Evolutionary conservation across 495 filamentous ascomycete genomes (phyloP), one percentile per base, ranked within the genome.

Genomic region (Podospora bellae-mahoneyi): DNA sequence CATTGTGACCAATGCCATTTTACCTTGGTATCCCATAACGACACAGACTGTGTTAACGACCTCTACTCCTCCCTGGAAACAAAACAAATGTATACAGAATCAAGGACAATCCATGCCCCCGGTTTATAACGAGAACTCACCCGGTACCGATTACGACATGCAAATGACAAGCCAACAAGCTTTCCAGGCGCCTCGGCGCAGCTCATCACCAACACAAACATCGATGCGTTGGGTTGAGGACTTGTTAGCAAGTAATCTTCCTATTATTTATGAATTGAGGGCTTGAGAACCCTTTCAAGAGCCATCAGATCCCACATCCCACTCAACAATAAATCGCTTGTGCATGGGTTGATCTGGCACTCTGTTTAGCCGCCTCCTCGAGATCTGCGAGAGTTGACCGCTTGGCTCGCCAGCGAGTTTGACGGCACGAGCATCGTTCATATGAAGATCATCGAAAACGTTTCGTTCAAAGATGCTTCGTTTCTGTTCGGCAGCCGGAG

Each of bases 361-460:
- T 34, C 55, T 55, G 55, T 53, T 62, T 18, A 27, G 3, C 2
- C 58, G 44, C 3, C 69, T 60, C 60, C 55, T 64, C 15, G 65
- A 19, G 39, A 72, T 66, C 19, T 69, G 69, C 44, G 72, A 66
- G n/a, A 74, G 53, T 23, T 64, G 60, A 19, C 26, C 61, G 13
- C 71, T 66, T 16, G 39, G 62, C 53, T 76, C 70, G 59, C 66
- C 69, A 23, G 71, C 67, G 60, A 76, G 67, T 6, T 73, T 61
- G 63, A 79, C 68, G 13, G 68, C 68, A 55, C 72, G 76, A 23
- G 65, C 69, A 1, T 71, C 75, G 65, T 76, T 74, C 73, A 77
- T 75, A 26, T 75, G 70, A 4, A 76, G 61, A 32, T 74, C 69
- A n/a, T 78, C 71, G 6, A 70, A 61, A 7, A 72, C 71, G 48